Evolutionary conservation across 2,329 filamentous ascomycete species (phyloP).

Genomic region (Fusarium xylarioides): DNA sequence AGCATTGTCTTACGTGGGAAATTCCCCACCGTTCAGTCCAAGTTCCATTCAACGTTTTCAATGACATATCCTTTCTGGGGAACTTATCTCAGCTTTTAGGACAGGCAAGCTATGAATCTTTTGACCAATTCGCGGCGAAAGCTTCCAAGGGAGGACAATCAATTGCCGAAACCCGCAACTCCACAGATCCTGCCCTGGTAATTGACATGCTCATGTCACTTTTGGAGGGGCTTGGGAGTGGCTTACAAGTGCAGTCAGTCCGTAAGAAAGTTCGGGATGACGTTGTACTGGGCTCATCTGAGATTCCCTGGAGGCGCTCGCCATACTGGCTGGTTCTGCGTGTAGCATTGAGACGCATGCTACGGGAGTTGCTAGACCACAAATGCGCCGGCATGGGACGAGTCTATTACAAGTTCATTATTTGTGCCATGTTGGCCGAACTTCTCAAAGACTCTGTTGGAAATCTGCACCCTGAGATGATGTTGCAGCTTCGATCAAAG

Average conservation of each 20-base stretch:
- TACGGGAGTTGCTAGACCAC: constrained; percentile 54
- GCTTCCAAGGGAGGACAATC: constrained; percentile 60
- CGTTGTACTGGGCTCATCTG: constrained; percentile 58
- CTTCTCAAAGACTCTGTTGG: constrained; percentile 54
- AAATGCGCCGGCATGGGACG: constrained; percentile 40
- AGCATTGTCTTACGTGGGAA: constrained; percentile 63
- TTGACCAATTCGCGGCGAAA: constrained; percentile 62
- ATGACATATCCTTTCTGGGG: constrained; percentile 53
- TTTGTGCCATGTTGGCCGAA: constrained; percentile 57
- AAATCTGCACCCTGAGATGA: constrained; percentile 24
- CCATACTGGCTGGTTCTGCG: constrained; percentile 71
- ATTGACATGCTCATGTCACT: constrained; percentile 68
- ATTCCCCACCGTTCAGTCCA: constrained; percentile 66
- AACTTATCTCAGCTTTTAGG: constrained; percentile 63
- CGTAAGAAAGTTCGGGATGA: constrained; percentile 71
- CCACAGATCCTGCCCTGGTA: constrained; percentile 64
- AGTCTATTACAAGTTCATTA: constrained; percentile 65
- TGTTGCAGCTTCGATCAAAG: constrained; percentile 53
- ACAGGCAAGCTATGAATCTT: constrained; percentile 61
- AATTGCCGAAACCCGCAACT: constrained; percentile 66
- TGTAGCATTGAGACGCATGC: constrained; percentile 63
- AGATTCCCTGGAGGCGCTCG: constrained; percentile 68
- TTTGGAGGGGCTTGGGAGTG: constrained; percentile 62
- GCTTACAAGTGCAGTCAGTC: constrained; percentile 49
- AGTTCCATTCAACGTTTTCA: constrained; percentile 50